Conservation (phyloP, 495 filamentous ascomycete species). For the Hypoxylon crocopeplum region DNA sequence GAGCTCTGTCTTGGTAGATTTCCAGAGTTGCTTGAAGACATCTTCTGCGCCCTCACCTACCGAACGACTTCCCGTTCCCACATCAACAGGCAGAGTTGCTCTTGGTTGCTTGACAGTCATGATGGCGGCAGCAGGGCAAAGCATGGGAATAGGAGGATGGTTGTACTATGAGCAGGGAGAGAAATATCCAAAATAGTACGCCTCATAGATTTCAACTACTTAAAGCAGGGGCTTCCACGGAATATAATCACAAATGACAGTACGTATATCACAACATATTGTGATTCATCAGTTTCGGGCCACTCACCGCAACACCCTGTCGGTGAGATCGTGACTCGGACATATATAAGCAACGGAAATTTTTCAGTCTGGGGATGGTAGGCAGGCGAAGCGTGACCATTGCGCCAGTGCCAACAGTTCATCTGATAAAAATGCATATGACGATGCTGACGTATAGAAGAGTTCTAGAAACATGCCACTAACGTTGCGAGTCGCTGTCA, state of each 20-base stretch:
- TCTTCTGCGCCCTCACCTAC: conserved; percentile 38
- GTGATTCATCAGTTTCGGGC: conserved; percentile 26
- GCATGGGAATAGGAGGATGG: conserved; percentile 5
- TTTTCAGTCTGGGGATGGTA: conserved; percentile 2
- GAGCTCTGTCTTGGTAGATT: conserved; percentile 35
- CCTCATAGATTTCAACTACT: conserved; percentile 23
- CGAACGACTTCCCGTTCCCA: conserved; percentile 13
- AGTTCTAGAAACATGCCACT: conserved; percentile 15
- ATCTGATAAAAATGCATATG: conserved; percentile 10
- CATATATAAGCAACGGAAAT: conserved; percentile 20
- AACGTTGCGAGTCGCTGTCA: conserved; percentile 1
- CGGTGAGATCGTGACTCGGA: conserved; percentile 27
- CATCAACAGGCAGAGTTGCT: conserved; percentile 1
- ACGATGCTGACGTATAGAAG: conserved; percentile 16
- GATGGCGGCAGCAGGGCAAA: background rate
- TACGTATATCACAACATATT: conserved; percentile 26
- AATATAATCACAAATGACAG: conserved; percentile 14
- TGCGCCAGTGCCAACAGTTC: conserved; percentile 1
- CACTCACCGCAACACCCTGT: conserved; percentile 22
- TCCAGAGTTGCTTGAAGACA: conserved; percentile 38
- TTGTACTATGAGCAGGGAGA: conserved; percentile 7
- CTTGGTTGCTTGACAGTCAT: conserved; percentile 30
- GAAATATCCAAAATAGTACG: conserved; percentile 9
- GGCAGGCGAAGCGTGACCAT: conserved; percentile 10
- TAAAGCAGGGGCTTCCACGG: conserved; percentile 17